Evolutionary conservation across 257 asterid genomes (phyloP).

Genomic region (Vinca minor): DNA sequence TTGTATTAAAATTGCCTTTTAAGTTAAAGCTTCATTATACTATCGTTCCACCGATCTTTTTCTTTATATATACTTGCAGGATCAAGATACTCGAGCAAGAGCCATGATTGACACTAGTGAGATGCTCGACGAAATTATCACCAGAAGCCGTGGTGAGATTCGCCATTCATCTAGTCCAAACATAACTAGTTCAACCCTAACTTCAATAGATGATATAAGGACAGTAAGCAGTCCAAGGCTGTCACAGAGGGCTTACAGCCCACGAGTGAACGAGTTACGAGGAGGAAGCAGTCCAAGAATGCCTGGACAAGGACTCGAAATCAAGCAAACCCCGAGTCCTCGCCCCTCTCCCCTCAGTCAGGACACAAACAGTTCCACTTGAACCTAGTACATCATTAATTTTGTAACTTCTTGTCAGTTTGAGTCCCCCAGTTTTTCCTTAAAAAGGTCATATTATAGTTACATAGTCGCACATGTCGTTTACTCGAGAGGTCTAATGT

Average conservation of each 20-base stretch:
- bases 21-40: neutral
- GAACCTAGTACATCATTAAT: constrained; percentile 24
- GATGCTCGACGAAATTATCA: constrained; percentile 63
- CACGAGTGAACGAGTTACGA: constrained; percentile 44
- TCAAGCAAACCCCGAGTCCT: constrained; percentile 60
- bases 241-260: constrained; percentile 43
- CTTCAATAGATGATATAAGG: constrained; percentile 41
- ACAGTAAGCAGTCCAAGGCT: constrained; percentile 40
- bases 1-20: too few species aligned
- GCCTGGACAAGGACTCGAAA: constrained; percentile 33
- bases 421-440: constrained; percentile 1
- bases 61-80: constrained; percentile 31
- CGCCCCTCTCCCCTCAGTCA: constrained; percentile 49
- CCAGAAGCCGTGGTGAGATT: constrained; percentile 89
- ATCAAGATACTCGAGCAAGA: constrained; percentile 40
- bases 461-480: too few species aligned
- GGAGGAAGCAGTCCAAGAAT: constrained; percentile 37
- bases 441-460: constrained; percentile 7
- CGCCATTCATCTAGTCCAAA: constrained; percentile 63
- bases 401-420: constrained; percentile 8
- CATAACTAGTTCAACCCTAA: constrained; percentile 56
- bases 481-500: constrained; percentile 13
- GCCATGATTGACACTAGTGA: constrained; percentile 44
- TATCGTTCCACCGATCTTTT: neutral
- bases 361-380: constrained; percentile 29